phyloP scores from a whole-genome alignment of 805 yeast species.

The Candida railenensis region DNA sequence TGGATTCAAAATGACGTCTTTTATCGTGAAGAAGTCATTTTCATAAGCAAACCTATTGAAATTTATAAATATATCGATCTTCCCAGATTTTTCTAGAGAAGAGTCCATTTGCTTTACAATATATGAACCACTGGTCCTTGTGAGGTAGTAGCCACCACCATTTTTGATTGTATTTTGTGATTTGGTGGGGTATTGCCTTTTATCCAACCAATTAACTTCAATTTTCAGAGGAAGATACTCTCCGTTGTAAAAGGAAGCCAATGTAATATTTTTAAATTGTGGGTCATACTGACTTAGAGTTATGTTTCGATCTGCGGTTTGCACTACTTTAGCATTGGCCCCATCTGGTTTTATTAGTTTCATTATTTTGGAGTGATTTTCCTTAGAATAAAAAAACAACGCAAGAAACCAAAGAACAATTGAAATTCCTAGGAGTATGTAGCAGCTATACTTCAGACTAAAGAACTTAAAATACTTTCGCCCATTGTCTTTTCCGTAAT shows the following conservation, averaged over 20 bases:
- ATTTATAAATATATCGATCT: slow-evolving; percentile 22
- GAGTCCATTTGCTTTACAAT: slow-evolving; percentile 26
- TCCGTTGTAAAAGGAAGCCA: slow-evolving; percentile 25
- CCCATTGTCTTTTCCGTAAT: slow-evolving; percentile 14
- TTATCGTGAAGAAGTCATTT: slow-evolving; percentile 33
- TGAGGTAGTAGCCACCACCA: slow-evolving; percentile 6
- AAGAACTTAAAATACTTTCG: background rate
- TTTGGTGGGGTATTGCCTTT: slow-evolving; percentile 28
- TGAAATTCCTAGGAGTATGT: slow-evolving; percentile 1
- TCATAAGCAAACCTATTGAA: slow-evolving; percentile 37
- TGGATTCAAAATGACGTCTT: slow-evolving; percentile 37
- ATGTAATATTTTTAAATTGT: slow-evolving; percentile 24
- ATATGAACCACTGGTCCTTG: slow-evolving; percentile 9
- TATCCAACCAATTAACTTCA: slow-evolving; percentile 26
- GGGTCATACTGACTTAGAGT: slow-evolving; percentile 30
- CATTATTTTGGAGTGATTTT: slow-evolving; percentile 12
- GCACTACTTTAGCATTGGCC: slow-evolving; percentile 11
- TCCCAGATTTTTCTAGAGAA: slow-evolving; percentile 21
- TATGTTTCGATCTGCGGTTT: slow-evolving; percentile 28
- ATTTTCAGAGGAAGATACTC: slow-evolving; percentile 14
- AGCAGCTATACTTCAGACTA: background rate
- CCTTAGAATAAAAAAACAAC: slow-evolving; percentile 25
- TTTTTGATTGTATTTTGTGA: background rate
- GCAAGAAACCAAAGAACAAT: slow-evolving; percentile 26
- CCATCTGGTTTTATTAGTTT: background rate